Conservation (phyloP, 2,329 filamentous ascomycete genomes). For the Fusarium citri region DNA sequence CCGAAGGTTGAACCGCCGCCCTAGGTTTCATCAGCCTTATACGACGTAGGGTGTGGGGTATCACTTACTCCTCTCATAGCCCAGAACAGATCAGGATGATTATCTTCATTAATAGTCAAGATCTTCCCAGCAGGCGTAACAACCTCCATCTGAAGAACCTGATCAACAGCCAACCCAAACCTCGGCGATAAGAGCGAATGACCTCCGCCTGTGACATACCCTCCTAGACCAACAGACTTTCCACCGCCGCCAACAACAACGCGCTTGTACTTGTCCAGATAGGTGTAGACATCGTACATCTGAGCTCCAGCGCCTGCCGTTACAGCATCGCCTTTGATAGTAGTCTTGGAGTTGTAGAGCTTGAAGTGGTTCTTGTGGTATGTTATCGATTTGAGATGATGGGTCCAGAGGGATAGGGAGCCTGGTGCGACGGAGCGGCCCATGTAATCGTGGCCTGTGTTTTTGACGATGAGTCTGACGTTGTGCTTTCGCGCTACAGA, state of each 20-base stretch:
- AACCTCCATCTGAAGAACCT: constrained; percentile 68
- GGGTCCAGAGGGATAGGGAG: constrained; percentile 66
- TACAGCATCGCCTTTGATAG: constrained; percentile 61
- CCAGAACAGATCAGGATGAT: constrained; percentile 72
- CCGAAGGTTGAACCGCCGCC: constrained; percentile 72
- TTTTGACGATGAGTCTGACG: constrained; percentile 57
- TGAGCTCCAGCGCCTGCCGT: constrained; percentile 66
- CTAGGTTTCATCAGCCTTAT: constrained; percentile 42
- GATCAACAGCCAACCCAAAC: constrained; percentile 71
- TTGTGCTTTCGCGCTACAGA: constrained; percentile 54
- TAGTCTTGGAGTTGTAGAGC: constrained; percentile 54
- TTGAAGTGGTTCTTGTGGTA: constrained; percentile 56
- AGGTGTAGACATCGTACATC: constrained; percentile 60
- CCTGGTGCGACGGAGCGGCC: constrained; percentile 61
- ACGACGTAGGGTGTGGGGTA: fast-evolving
- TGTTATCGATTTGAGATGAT: constrained; percentile 56
- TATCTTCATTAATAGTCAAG: constrained; percentile 62
- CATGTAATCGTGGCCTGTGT: constrained; percentile 57
- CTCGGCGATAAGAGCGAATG: constrained; percentile 65
- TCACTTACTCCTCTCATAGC: constrained; percentile 66
- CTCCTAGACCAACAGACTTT: constrained; percentile 68
- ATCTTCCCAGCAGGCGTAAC: constrained; percentile 64
- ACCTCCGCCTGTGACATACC: constrained; percentile 71
- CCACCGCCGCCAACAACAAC: constrained; percentile 66
- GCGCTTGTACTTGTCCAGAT: constrained; percentile 58